Evolutionary conservation across 2,329 filamentous ascomycete species (phyloP).

Genomic region (Thyridium curvatum): DNA sequence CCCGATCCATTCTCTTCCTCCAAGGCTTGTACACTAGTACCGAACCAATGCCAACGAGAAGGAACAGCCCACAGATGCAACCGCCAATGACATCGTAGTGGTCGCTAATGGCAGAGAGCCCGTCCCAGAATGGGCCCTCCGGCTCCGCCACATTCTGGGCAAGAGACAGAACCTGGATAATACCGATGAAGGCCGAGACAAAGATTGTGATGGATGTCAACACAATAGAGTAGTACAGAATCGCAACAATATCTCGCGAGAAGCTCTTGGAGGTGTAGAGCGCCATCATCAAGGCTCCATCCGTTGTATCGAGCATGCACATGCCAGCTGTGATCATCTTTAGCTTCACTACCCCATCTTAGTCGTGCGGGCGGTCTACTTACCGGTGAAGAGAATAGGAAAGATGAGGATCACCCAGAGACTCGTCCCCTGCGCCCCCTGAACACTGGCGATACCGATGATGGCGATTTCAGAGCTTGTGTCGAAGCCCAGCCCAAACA

Average conservation of each 20-base stretch:
- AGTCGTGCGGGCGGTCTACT: slow-evolving; percentile 14
- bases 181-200: slow-evolving; percentile 79
- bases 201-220: slow-evolving; percentile 77
- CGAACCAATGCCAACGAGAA: slow-evolving; percentile 69
- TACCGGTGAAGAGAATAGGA: slow-evolving; percentile 79
- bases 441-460: slow-evolving; percentile 81
- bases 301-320: slow-evolving; percentile 88
- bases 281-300: slow-evolving; percentile 92
- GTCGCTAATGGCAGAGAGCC: slow-evolving; percentile 68
- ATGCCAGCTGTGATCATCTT: slow-evolving; percentile 60
- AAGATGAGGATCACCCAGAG: slow-evolving; percentile 95
- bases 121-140: slow-evolving; percentile 81
- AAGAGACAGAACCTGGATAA: slow-evolving; percentile 76
- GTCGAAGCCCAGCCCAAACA: slow-evolving; percentile 92
- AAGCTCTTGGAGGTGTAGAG: slow-evolving; percentile 79
- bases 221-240: slow-evolving; percentile 89
- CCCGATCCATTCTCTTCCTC: slow-evolving; percentile 45
- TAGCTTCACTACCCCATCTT: not conserved
- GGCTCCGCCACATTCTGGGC: slow-evolving; percentile 70
- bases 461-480: slow-evolving; percentile 92
- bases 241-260: slow-evolving; percentile 76
- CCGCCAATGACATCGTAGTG: slow-evolving; percentile 84
- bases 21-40: slow-evolving; percentile 75
- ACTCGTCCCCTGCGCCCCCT: slow-evolving; percentile 77
- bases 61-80: slow-evolving; percentile 77